Evolutionary conservation across 75 land plant species (phyloP).

Genomic region (Cryptomeria japonica): DNA sequence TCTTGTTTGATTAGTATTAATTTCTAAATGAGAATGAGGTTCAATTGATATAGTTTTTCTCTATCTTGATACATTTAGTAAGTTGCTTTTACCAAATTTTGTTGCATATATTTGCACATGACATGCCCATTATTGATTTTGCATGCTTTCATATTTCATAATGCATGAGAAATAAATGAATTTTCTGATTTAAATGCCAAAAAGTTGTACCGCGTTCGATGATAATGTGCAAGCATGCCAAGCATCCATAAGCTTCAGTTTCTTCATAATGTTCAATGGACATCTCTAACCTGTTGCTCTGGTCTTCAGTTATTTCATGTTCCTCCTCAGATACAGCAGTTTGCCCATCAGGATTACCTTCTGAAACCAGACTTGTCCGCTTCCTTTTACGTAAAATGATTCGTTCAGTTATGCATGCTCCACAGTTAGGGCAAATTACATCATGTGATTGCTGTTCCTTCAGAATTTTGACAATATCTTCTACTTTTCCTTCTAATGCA

Average conservation of each 20-base stretch:
- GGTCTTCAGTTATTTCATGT: slow-evolving; percentile 3
- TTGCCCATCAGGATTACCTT: not conserved
- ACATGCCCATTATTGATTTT: not conserved
- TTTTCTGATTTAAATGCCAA: not conserved
- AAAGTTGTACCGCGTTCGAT: slow-evolving; percentile 56
- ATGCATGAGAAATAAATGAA: not conserved
- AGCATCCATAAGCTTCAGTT: slow-evolving; percentile 64
- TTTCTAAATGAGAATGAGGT: not conserved
- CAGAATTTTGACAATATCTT: slow-evolving; percentile 51
- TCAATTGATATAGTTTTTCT: not conserved
- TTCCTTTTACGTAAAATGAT: slow-evolving; percentile 79
- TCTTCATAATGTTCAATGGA: too few species aligned
- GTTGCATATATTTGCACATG: not conserved
- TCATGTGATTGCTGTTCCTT: slow-evolving; percentile 76
- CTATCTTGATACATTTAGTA: too few species aligned
- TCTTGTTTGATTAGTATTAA: not conserved
- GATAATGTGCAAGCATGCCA: slow-evolving; percentile 72
- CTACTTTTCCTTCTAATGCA: slow-evolving; percentile 11
- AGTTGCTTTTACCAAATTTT: not conserved
- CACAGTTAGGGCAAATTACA: slow-evolving; percentile 69
- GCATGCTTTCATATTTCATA: not conserved
- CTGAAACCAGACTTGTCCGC: slow-evolving; percentile 19
- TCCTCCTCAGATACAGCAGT: not conserved
- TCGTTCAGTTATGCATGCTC: slow-evolving; percentile 76
- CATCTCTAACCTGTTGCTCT: not conserved